Percentiles rank a stretch among this genome's conserved stretches.
These are phyloP conservation scores for Aspergillus candidus DNA, from an alignment of 2,329 filamentous ascomycete species.

Conservation along the genomic window DNA sequence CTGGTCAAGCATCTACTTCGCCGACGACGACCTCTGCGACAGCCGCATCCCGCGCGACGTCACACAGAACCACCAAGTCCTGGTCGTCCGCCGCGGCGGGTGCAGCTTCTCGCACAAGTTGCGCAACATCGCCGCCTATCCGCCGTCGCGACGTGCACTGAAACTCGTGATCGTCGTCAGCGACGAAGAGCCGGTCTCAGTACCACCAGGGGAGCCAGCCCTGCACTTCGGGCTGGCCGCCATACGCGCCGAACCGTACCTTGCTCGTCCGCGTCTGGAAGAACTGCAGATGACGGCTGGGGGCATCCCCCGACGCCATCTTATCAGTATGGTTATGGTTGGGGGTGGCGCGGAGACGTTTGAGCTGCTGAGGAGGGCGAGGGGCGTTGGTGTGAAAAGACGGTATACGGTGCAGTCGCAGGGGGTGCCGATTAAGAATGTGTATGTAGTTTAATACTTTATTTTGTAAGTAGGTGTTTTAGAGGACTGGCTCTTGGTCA, in stretches of 20 bases:
- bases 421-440: conserved; percentile 70
- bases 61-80: conserved; percentile 60
- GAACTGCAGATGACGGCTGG: conserved; percentile 63
- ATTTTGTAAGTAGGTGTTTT: background rate
- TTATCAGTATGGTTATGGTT: conserved; percentile 78
- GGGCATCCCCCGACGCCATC: conserved; percentile 63
- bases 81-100: conserved; percentile 73
- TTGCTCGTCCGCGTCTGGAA: conserved; percentile 67
- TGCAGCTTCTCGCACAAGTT: conserved; percentile 84
- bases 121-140: conserved; percentile 72
- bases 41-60: conserved; percentile 48
- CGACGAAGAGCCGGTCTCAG: conserved; percentile 40
- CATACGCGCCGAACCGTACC: conserved; percentile 30
- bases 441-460: conserved; percentile 58
- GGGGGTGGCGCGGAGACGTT: conserved; percentile 64
- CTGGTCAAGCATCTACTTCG: conserved; percentile 67
- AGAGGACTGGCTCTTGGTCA: no score
- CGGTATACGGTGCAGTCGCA: conserved; percentile 76
- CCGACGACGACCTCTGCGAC: conserved; percentile 57
- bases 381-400: conserved; percentile 66
- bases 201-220: conserved; percentile 3
- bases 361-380: conserved; percentile 56
- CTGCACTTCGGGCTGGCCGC: conserved; percentile 29
- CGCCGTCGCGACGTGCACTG: conserved; percentile 55
- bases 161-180: conserved; percentile 77